A percentile compares a stretch with the other conserved stretches of the same genome.
Evolutionary conservation across 169 alveolate genomes (phyloP).

Genomic region (Babesia bovis): DNA sequence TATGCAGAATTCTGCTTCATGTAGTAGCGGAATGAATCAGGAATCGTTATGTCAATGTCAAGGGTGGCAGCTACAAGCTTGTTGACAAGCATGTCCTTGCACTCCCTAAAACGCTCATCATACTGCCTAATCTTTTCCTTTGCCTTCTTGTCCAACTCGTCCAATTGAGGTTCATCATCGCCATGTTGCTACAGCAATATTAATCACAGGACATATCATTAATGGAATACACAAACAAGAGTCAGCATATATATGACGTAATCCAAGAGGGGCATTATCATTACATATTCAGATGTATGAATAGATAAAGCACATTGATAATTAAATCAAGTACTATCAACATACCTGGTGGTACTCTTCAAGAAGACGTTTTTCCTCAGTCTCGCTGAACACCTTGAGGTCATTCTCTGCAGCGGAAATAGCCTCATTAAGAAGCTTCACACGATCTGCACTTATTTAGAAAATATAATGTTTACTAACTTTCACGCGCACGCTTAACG

Average conservation of each 20-base stretch:
- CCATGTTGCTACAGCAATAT: constrained; percentile 37
- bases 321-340: too few species aligned
- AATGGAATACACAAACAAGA: too few species aligned
- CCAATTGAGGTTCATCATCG: constrained; percentile 50
- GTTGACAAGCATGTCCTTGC: constrained; percentile 55
- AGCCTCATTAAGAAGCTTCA: constrained; percentile 78
- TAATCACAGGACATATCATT: background rate
- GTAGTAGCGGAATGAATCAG: constrained; percentile 27
- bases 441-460: constrained; percentile 61
- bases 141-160: constrained; percentile 38
- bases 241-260: too few species aligned
- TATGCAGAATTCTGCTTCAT: background rate
- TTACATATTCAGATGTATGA: too few species aligned
- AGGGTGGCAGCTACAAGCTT: constrained; percentile 53
- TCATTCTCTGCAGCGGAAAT: constrained; percentile 76
- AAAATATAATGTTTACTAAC: constrained; percentile 35
- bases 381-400: constrained; percentile 69
- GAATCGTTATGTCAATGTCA: constrained; percentile 29
- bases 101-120: constrained; percentile 29
- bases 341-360: constrained; percentile 67
- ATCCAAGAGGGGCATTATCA: too few species aligned
- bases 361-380: constrained; percentile 71
- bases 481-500: constrained; percentile 77
- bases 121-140: constrained; percentile 35
- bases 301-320: too few species aligned